phyloP scores from a whole-genome alignment of 805 yeast genomes.

The Saccharomycopsis javanensis region DNA sequence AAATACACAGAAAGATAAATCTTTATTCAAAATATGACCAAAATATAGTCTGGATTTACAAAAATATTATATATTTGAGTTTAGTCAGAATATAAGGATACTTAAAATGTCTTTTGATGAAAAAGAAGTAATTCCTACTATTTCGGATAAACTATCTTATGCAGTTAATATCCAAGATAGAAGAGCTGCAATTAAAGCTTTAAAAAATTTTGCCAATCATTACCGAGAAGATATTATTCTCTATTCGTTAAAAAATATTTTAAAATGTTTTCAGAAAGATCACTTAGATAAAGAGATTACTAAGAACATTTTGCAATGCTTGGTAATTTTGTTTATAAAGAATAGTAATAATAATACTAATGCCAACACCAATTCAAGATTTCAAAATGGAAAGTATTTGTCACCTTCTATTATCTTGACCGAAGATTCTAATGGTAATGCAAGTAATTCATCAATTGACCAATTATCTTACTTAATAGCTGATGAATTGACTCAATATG shows the following conservation, averaged over 20 bases:
- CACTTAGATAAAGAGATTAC: conserved; percentile 59
- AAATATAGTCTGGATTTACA: no score
- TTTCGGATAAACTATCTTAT: conserved; percentile 80
- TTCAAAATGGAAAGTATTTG: conserved; percentile 70
- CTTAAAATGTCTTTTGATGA: conserved; percentile 13
- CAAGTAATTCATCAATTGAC: conserved; percentile 36
- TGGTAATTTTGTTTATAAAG: conserved; percentile 69
- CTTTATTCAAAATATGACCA: no score
- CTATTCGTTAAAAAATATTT: conserved; percentile 56
- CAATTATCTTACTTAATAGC: conserved; percentile 93
- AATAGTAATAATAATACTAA: conserved; percentile 30
- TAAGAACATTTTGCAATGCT: conserved; percentile 76
- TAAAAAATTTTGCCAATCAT: conserved; percentile 81
- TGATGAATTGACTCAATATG: conserved; percentile 72
- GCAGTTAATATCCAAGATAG: conserved; percentile 77
- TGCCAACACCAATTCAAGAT: conserved; percentile 57
- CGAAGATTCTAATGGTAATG: conserved; percentile 27
- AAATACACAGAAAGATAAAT: no score
- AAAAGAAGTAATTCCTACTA: conserved; percentile 72
- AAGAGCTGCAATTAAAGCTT: conserved; percentile 80
- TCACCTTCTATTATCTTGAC: conserved; percentile 50
- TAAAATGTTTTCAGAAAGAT: conserved; percentile 44
- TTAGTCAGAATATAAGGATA: background rate
- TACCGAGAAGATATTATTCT: conserved; percentile 83
- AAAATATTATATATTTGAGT: no score